Base-by-base conservation (phyloP, 495 filamentous ascomycete genomes). In the Penicillium paxilli region DNA sequence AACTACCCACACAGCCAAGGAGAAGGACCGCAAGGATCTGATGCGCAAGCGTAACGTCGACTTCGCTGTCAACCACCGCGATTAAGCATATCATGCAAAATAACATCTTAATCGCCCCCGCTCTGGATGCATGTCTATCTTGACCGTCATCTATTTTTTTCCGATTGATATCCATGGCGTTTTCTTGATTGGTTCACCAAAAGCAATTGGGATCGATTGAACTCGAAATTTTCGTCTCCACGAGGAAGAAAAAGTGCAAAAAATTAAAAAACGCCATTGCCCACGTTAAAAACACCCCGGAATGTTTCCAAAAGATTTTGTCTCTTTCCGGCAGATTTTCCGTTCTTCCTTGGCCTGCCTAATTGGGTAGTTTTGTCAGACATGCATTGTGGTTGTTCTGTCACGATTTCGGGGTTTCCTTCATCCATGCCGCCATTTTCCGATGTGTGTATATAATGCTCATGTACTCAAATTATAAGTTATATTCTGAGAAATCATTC, bases 21-120 rank as follows among this genome's bases (percentile, higher is more conserved):
- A 91, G 63, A 83, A 85, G 66, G 77, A 88, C 68, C 78, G 90
- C 57, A 81, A 87, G 71, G 83, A 82, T 53, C 63, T 86, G 64
- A 92, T 91, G 80, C 79, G 78, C 63, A 77, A 86, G 71, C 75
- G 90, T 58, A 87, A 87, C 23, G 81, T 69, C 33, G 59, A 55
- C 62, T 63, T 58, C 59, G 48, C 63, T 44, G 56, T 65, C 33
- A 58, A 57, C 54, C 37, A 49, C 38, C 50, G 50, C 49, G 58
- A 59, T 45, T 63, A 44, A 63, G 52, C 42, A 25, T 30, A 24
- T 19, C 28, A 42, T 45, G 49, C 49, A 50, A 53, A 44, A 47
- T 59, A 54, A 37, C 57, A 38, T 56, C 49, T 38, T 52, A 52
- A 62, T 58, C 67, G 61, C 47, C 25, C n/a, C 41, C 42, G 32